phyloP scores from a whole-genome alignment of 192 early-diverging fungal species.

The Chytriomyces sp. region DNA sequence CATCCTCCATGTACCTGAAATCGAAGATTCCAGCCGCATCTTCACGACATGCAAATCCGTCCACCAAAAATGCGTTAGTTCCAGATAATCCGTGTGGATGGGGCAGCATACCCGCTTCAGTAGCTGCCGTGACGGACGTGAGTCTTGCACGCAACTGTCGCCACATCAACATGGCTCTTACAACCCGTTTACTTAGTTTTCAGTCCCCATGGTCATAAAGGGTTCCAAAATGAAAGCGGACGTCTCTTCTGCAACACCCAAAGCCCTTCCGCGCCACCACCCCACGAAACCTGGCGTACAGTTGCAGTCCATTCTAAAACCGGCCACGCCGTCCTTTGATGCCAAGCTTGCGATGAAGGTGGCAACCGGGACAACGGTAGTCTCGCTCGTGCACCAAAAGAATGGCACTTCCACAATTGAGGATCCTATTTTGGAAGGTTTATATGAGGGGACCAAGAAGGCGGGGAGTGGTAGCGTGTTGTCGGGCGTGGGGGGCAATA shows the following conservation, averaged over 20 bases:
- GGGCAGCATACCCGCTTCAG: too few species aligned
- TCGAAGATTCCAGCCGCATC: neutral
- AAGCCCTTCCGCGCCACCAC: slow-evolving; percentile 17
- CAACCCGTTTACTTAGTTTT: neutral
- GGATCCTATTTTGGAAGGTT: slow-evolving; percentile 18
- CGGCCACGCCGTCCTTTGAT: slow-evolving; percentile 26
- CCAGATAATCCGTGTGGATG: too few species aligned
- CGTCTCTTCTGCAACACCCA: slow-evolving; percentile 1
- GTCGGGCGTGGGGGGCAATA: neutral
- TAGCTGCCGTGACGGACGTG: slow-evolving; percentile 20
- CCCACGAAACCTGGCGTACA: neutral
- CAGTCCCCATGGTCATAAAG: slow-evolving; percentile 8
- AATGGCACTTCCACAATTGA: neutral
- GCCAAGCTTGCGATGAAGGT: slow-evolving; percentile 1
- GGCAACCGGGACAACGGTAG: neutral
- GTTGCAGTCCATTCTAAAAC: slow-evolving; percentile 16
- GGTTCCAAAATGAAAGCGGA: neutral
- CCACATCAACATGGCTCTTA: neutral
- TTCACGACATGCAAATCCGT: neutral
- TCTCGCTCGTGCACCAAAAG: neutral
- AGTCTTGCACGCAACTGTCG: neutral
- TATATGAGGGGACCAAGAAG: slow-evolving; percentile 5
- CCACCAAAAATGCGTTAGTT: too few species aligned
- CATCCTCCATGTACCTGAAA: neutral
- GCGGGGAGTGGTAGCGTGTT: neutral